A percentile compares a stretch with the other conserved stretches of the same genome.
Conservation (phyloP, 306 rosid genomes). For the Elaeagnus macrophylla region DNA sequence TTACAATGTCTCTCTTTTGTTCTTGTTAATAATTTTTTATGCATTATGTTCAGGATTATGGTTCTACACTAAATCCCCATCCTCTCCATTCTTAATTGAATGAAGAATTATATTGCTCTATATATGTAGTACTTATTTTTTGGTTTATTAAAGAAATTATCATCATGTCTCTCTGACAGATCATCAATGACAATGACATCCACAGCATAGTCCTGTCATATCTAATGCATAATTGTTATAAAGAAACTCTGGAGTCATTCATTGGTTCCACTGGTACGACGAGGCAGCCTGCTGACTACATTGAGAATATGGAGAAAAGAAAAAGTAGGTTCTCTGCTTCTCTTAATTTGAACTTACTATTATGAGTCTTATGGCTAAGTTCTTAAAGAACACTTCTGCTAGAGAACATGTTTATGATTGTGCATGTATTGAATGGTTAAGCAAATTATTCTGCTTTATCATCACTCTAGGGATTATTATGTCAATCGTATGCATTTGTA, state of each 20-base stretch:
- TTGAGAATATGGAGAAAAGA: conserved; percentile 76
- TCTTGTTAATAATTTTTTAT: no score
- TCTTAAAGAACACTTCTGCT: not conserved
- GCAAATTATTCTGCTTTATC: no score
- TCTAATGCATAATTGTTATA: conserved; percentile 79
- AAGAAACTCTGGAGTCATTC: conserved; percentile 73
- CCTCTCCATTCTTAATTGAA: no score
- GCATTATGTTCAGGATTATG: no score
- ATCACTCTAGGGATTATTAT: no score
- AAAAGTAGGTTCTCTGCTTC: conserved; percentile 50
- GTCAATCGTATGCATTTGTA: no score
- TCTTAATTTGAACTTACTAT: conserved; percentile 2
- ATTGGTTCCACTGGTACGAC: conserved; percentile 55
- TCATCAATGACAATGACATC: conserved; percentile 52
- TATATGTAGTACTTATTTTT: not conserved
- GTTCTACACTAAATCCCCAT: no score
- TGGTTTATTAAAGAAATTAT: conserved; percentile 7
- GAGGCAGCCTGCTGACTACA: conserved; percentile 49
- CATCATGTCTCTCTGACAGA: conserved; percentile 34
- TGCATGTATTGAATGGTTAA: no score
- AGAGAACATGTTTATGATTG: not conserved
- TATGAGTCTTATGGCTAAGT: no score
- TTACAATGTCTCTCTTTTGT: no score
- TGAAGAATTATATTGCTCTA: not conserved
- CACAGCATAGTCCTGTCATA: conserved; percentile 63